phyloP scores from a whole-genome alignment of 805 yeast species.

The Pichia manshurica region DNA sequence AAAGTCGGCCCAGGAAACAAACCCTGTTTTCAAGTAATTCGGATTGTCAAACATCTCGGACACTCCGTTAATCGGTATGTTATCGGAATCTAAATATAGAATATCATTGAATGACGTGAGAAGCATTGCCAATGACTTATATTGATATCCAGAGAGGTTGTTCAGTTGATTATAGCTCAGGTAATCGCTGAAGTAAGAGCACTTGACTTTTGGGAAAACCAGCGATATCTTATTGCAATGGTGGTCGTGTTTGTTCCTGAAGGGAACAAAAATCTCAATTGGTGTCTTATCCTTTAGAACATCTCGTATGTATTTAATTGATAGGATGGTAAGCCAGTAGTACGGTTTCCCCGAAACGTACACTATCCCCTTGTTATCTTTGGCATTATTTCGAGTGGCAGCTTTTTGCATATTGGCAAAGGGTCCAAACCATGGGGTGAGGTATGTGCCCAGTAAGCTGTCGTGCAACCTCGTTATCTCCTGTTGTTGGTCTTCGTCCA shows the following conservation, averaged over 20 bases:
- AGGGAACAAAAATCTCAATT: constrained; percentile 45
- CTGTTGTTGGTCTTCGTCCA: constrained; percentile 21
- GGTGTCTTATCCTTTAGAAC: constrained; percentile 31
- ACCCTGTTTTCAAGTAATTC: constrained; percentile 45
- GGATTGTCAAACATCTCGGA: constrained; percentile 28
- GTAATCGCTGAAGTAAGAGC: constrained; percentile 38
- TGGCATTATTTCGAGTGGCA: constrained; percentile 11
- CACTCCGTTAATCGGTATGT: constrained; percentile 34
- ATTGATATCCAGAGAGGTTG: constrained; percentile 21
- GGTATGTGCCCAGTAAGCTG: constrained; percentile 15
- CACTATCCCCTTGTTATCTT: constrained; percentile 24
- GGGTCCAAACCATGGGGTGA: constrained; percentile 14
- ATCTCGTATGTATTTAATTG: constrained; percentile 28
- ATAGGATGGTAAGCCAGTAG: constrained; percentile 28
- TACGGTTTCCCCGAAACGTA: constrained; percentile 28
- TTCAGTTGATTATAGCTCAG: constrained; percentile 22
- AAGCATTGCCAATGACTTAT: constrained; percentile 29
- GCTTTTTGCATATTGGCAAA: constrained; percentile 13
- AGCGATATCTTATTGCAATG: constrained; percentile 40
- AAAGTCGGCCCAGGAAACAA: constrained; percentile 66
- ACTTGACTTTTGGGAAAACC: constrained; percentile 33
- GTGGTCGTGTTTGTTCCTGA: constrained; percentile 36
- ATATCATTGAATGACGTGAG: constrained; percentile 39
- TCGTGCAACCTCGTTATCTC: constrained; percentile 23
- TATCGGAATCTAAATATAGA: constrained; percentile 39